These are phyloP conservation scores for Tricholoma bakamatsutake DNA, from an alignment of 768 basidiomycete genomes.

Conservation along the genomic window DNA sequence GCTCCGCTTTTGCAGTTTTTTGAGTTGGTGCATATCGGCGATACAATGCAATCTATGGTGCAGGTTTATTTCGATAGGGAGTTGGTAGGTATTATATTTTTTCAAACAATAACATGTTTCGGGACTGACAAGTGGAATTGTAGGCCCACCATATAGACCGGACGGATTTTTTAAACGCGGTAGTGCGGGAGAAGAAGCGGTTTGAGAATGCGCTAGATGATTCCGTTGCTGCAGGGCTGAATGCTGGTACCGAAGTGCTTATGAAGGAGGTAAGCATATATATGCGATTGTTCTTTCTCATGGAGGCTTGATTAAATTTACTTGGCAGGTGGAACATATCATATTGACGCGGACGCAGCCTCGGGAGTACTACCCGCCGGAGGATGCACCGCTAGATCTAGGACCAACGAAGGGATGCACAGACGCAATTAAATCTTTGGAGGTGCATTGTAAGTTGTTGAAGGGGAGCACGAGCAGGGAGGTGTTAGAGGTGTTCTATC, in stretches of 20 bases:
- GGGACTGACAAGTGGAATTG: not conserved
- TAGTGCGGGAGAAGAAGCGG: conserved; percentile 93
- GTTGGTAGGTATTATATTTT: conserved; percentile 46
- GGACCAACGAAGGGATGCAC: conserved; percentile 81
- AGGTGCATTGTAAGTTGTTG: conserved; percentile 86
- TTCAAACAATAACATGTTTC: not conserved
- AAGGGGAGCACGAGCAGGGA: conserved; percentile 94
- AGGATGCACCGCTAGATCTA: conserved; percentile 73
- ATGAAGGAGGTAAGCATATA: conserved; percentile 78
- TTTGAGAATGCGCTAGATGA: conserved; percentile 93
- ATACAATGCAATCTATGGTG: conserved; percentile 96
- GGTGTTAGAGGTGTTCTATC: conserved; percentile 95
- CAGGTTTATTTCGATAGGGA: conserved; percentile 99
- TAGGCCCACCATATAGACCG: conserved; percentile 86
- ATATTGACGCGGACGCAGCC: conserved; percentile 77
- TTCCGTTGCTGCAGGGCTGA: conserved; percentile 87
- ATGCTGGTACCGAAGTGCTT: conserved; percentile 90
- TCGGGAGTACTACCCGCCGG: conserved; percentile 86
- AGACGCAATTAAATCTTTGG: conserved; percentile 86
- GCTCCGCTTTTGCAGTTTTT: conserved; percentile 96
- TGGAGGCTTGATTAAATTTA: not conserved
- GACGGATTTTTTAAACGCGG: conserved; percentile 88
- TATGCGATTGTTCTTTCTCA: not conserved
- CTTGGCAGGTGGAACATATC: conserved; percentile 83
- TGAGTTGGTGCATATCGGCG: conserved; percentile 93